These are phyloP conservation scores for Chrysoporthe austroafricana DNA, from an alignment of 2,329 filamentous ascomycete species.

Conservation along the genomic window DNA sequence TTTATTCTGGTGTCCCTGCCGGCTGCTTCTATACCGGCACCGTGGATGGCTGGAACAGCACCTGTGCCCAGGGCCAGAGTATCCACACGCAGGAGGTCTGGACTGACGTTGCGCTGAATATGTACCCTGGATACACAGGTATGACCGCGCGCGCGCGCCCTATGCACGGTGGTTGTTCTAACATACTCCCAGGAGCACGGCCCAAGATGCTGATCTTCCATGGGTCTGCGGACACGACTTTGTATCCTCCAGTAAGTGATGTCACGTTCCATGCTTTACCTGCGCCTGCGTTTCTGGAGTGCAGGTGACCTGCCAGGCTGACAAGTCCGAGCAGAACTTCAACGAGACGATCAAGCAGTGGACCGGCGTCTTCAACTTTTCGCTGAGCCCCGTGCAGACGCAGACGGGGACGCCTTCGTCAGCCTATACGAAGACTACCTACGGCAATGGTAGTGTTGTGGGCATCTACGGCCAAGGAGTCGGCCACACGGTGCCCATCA, in stretches of 20 bases:
- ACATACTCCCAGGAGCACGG: slow-evolving; percentile 25
- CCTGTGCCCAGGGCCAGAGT: slow-evolving; percentile 55
- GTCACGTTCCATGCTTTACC: neutral
- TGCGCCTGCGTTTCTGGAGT: neutral
- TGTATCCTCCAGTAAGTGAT: slow-evolving; percentile 36
- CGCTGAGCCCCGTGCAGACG: slow-evolving; percentile 36
- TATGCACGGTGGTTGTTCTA: neutral
- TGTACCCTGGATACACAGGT: slow-evolving; percentile 56
- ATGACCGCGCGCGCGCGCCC: slow-evolving; percentile 2
- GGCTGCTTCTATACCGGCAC: slow-evolving; percentile 55
- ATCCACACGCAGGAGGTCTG: slow-evolving; percentile 46
- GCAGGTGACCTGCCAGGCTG: neutral
- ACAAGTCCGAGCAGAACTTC: slow-evolving; percentile 39
- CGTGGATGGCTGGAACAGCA: slow-evolving; percentile 54
- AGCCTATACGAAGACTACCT: slow-evolving; percentile 44
- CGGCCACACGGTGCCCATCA: slow-evolving; percentile 41
- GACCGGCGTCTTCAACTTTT: slow-evolving; percentile 48
- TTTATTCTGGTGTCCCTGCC: slow-evolving; percentile 57
- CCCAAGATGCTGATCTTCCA: slow-evolving; percentile 50
- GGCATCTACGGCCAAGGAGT: slow-evolving; percentile 41
- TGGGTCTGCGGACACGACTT: slow-evolving; percentile 45
- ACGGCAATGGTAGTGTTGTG: slow-evolving; percentile 38
- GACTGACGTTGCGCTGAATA: slow-evolving; percentile 46
- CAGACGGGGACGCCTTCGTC: slow-evolving; percentile 39
- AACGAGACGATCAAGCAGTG: slow-evolving; percentile 50